Evolutionary conservation across 257 asterid species (phyloP).

Genomic region (Dorcoceras hygrometricum): DNA sequence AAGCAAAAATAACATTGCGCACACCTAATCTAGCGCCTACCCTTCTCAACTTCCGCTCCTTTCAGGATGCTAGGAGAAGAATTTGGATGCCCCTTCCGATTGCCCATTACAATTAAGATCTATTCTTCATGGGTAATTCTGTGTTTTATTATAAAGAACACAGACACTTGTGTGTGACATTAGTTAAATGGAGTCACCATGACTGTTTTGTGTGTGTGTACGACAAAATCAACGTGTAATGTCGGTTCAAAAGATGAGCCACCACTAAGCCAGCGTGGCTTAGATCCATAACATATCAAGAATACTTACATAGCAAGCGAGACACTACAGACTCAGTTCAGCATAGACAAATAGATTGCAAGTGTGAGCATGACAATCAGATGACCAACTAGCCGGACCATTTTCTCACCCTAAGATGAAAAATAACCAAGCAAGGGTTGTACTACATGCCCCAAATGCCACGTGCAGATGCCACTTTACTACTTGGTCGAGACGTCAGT

Average conservation of each 20-base stretch:
- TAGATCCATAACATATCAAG: background rate
- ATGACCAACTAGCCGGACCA: background rate
- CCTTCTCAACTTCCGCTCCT: background rate
- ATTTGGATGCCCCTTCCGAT: background rate
- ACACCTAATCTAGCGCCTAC: background rate
- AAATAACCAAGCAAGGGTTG: background rate
- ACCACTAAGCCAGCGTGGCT: background rate
- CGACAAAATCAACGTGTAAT: background rate
- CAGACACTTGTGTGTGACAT: background rate
- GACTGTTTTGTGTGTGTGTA: background rate
- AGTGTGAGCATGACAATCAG: background rate
- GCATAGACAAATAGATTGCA: background rate
- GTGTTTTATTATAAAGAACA: background rate
- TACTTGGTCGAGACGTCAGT: conserved; percentile 79
- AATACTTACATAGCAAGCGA: background rate
- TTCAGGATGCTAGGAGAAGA: background rate
- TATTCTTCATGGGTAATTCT: no score
- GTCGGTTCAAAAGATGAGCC: background rate
- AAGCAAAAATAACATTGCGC: background rate
- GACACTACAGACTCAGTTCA: background rate
- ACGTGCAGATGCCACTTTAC: conserved; percentile 70
- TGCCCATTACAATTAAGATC: background rate
- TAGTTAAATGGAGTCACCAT: background rate
- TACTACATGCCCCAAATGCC: conserved; percentile 95
- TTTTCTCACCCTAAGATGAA: background rate